Evolutionary conservation across 345 rosid species (phyloP).

Genomic region (Lepidium aucheri): DNA sequence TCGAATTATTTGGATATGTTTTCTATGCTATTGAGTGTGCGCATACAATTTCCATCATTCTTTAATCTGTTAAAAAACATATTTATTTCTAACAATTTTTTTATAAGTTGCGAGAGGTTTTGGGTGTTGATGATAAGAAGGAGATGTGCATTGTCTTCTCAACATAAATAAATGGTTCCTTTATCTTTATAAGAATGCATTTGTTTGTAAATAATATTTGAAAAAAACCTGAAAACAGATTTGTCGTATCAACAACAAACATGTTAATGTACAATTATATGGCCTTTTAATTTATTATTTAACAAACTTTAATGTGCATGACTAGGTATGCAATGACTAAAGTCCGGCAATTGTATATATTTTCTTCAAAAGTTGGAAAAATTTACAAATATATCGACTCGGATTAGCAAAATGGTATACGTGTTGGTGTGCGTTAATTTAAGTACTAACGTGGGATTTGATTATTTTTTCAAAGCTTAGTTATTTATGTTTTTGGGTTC

Average conservation of each 20-base stretch:
- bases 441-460: no score
- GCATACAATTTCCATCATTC: no score
- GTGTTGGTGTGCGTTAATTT: not conserved
- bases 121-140: not conserved
- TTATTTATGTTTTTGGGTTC: no score
- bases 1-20: no score
- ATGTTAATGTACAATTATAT: slow-evolving; percentile 15
- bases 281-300: not conserved
- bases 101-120: no score
- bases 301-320: slow-evolving; percentile 19
- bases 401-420: not conserved
- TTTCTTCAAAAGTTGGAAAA: not conserved
- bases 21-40: no score
- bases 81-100: no score
- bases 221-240: not conserved
- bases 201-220: not conserved
- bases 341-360: not conserved
- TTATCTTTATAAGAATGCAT: not conserved
- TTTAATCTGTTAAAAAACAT: no score
- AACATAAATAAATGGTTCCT: not conserved
- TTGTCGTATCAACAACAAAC: slow-evolving; percentile 18
- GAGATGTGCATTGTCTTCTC: not conserved
- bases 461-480: no score
- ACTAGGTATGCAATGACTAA: slow-evolving; percentile 20
- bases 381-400: not conserved